Base-by-base conservation (phyloP, 2,329 filamentous ascomycete species). In the Seiridium unicorne region DNA sequence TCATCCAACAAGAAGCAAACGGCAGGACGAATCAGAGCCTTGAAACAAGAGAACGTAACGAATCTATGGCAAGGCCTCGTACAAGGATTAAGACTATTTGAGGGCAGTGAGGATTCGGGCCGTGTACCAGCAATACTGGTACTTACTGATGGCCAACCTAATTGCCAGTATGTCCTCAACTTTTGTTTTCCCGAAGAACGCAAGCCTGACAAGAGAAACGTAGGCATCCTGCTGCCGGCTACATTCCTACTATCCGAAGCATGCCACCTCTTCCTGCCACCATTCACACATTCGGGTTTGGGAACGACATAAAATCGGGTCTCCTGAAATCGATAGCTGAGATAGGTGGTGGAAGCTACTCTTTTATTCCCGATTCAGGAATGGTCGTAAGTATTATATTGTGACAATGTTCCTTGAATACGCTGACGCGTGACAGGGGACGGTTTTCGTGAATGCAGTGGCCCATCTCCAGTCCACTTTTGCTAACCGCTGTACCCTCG, bases 271-370 rank as follows among this genome's bases (percentile, higher is more conserved):
- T 82, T 1, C 75, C 76, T 3, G 76, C 82, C 10, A 75, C 76
- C 0, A 79, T 81, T 67, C 77, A 84, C 66, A 84, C 81, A 0
- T 85, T 85, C 67, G 82, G 82, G 3, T 85, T 85, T 57, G 82
- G 82, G 4, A 82, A 83, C 62, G 51, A 65, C 1, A 71, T 84
- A 40, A 67, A 71, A 5, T 84, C 85, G 0, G 82, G 81, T 0
- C 72, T 88, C 18, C 74, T 89, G 58, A 85, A 86, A 70, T 84
- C 84, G 2, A 84, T 89, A 51, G 80, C 85, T 1, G 84, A 88
- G 65, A 72, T 82, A 53, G 80, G 82, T 0, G 74, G 79, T 3
- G 86, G 86, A 1, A 84, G 80, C 67, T 89, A 85, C 60, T 75
- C 83, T 7, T 88, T 87, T 63, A 88, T 88, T 18, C 82, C 84